Base-by-base conservation (phyloP, 176 grass and related monocot species). In the Lolium perenne region DNA sequence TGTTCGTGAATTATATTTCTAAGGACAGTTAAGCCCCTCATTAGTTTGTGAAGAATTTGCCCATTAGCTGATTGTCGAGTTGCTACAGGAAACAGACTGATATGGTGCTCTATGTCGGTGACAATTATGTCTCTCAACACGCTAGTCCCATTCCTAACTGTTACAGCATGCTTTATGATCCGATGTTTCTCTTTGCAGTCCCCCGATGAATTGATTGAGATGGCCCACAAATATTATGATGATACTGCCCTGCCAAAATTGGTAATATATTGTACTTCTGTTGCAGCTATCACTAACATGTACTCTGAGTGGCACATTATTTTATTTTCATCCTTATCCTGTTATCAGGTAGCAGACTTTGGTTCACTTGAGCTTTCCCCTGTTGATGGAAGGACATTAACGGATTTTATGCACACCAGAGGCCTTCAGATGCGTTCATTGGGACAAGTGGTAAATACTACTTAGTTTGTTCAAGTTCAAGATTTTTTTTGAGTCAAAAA, bases 361-460 rank as follows among this genome's bases (percentile, higher is more conserved):
- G 92, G 88, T 86, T 98, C 97, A 76, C 97, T 98, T 82, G 94
- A 98, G 90, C 94, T 98, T 86, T 98, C 97, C 74, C 97, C 94
- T 85, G 97, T 98, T 79, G 97, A 98, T 94, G 97, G 97, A 86
- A 94, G 92, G 91, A 98, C 97, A 88, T 48, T 98, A 82, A 98
- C 97, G 22, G 97, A 98, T 84, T 98, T 98, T 91, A 98, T 98
- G 97, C 97, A 98, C 80, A 95, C 97, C 21, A 93, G 97, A 81
- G 97, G 97, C 76, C 92, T 98, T 55, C 93, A 94, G 86, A 98
- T 98, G 97, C 86, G 75, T 72, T 98, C 97, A 80, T 72, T 98
- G 50, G 97, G 97, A 78, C 90, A 83, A 86, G 93, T 98, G 91
- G 97, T 98, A 98, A 74, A 63, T 65, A 76, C 38, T 60, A 64